These are phyloP conservation scores for Cordyceps tenuipes DNA, from an alignment of 2,329 filamentous ascomycete genomes.

Conservation along the genomic window DNA sequence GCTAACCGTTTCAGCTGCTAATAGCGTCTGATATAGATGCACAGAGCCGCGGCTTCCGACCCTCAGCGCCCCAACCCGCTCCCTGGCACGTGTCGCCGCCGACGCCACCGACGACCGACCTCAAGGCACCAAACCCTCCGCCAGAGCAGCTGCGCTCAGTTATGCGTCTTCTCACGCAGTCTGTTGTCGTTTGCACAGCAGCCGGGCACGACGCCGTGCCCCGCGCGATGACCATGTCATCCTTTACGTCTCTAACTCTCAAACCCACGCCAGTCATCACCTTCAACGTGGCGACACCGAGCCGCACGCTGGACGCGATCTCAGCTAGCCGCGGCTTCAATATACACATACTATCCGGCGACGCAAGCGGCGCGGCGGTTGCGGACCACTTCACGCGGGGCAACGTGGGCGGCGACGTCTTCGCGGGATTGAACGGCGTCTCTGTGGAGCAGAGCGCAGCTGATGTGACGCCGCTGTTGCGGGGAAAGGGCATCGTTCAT, in stretches of 20 bases:
- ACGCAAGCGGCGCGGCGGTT: slow-evolving; percentile 37
- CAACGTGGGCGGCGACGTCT: slow-evolving; percentile 32
- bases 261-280: slow-evolving; percentile 43
- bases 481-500: slow-evolving; percentile 44
- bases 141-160: slow-evolving; percentile 42
- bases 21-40: background rate
- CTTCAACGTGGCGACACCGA: slow-evolving; percentile 50
- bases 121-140: slow-evolving; percentile 24
- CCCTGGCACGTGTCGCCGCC: slow-evolving; percentile 25
- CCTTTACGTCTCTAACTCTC: slow-evolving; percentile 47
- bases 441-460: slow-evolving; percentile 11
- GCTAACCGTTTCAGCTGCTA: background rate
- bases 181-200: slow-evolving; percentile 46
- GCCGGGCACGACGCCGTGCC: slow-evolving; percentile 28
- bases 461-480: slow-evolving; percentile 33
- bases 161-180: slow-evolving; percentile 46
- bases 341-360: slow-evolving; percentile 44
- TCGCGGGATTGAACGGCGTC: slow-evolving; percentile 27
- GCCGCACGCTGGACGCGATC: slow-evolving; percentile 47
- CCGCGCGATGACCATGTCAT: slow-evolving; percentile 52
- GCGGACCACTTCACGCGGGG: slow-evolving; percentile 45
- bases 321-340: slow-evolving; percentile 38
- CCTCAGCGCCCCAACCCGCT: background rate
- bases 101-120: slow-evolving; percentile 27
- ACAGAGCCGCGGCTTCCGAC: slow-evolving; percentile 4